Evolutionary conservation across 2,329 filamentous ascomycete species (phyloP).

Genomic region (Leptographium flavum): DNA sequence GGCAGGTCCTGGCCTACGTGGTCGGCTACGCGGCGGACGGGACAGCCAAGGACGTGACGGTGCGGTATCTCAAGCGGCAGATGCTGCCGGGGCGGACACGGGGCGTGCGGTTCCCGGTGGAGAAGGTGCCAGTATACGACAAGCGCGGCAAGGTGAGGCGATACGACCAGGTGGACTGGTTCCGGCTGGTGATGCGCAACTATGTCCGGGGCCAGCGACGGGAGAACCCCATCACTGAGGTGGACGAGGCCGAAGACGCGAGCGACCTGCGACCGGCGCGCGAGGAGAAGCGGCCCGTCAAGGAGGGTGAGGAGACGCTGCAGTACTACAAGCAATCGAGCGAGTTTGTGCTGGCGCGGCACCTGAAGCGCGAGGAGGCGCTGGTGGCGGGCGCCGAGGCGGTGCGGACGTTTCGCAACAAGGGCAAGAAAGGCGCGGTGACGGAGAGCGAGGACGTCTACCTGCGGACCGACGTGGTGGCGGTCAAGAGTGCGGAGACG

Average conservation of each 20-base stretch:
- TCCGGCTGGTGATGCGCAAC: slow-evolving; percentile 55
- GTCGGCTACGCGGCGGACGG: slow-evolving; percentile 72
- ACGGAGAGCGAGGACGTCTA: slow-evolving; percentile 66
- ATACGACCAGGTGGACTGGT: slow-evolving; percentile 78
- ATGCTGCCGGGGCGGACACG: slow-evolving; percentile 82
- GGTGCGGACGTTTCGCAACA: slow-evolving; percentile 56
- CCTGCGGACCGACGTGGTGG: slow-evolving; percentile 61
- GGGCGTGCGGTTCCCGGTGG: slow-evolving; percentile 60
- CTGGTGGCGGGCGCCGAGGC: slow-evolving; percentile 53
- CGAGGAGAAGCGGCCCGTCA: slow-evolving; percentile 57
- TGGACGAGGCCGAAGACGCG: slow-evolving; percentile 67
- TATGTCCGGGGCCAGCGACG: slow-evolving; percentile 40
- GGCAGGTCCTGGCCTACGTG: slow-evolving; percentile 82
- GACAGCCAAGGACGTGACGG: slow-evolving; percentile 87
- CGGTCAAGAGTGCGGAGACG: slow-evolving; percentile 82
- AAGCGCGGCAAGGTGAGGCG: slow-evolving; percentile 61
- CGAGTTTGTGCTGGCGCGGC: slow-evolving; percentile 73
- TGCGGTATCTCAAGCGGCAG: slow-evolving; percentile 73
- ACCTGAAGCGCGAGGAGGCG: slow-evolving; percentile 85
- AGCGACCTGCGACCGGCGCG: slow-evolving; percentile 62
- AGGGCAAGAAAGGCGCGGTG: slow-evolving; percentile 45
- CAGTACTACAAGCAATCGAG: slow-evolving; percentile 79
- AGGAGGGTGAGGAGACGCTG: slow-evolving; percentile 66
- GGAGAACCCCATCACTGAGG: slow-evolving; percentile 44
- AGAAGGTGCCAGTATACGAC: slow-evolving; percentile 71